Conservation (phyloP, 345 rosid genomes). For the Euphorbia peplus region DNA sequence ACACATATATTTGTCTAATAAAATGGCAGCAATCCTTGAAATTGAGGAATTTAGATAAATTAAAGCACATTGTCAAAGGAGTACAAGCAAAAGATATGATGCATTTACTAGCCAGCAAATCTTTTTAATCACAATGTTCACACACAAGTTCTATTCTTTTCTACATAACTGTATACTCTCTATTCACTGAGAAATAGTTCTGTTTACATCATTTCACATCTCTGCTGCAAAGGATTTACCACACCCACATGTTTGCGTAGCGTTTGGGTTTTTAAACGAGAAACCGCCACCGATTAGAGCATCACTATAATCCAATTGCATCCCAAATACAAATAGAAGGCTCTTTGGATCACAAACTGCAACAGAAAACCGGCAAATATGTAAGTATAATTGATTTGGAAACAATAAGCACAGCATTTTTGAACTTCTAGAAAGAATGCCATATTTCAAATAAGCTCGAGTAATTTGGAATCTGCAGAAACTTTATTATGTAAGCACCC, state of each 20-base stretch:
- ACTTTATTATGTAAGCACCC: neutral
- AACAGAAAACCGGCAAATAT: conserved; percentile 13
- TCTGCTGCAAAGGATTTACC: conserved; percentile 73
- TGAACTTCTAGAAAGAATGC: neutral
- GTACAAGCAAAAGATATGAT: neutral
- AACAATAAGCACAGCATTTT: neutral
- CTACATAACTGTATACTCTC: neutral
- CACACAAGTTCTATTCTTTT: neutral
- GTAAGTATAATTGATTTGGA: neutral
- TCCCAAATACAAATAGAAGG: conserved; percentile 87
- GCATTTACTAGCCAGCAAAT: neutral
- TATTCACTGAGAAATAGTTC: neutral
- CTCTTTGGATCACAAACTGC: conserved; percentile 99
- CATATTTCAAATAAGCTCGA: neutral
- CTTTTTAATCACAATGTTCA: conserved; percentile 6
- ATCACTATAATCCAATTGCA: conserved; percentile 93
- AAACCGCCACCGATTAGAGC: conserved; percentile 98
- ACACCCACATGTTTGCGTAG: conserved; percentile 57
- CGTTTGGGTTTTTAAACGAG: conserved; percentile 89
- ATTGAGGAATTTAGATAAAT: neutral
- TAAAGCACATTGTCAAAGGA: neutral
- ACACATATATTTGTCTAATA: too few species aligned
- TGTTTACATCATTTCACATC: conserved; percentile 37
- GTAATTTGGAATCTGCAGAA: neutral
- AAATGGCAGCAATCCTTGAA: neutral